Conservation (phyloP, 2,329 filamentous ascomycete species). For the Lojkania enalia region DNA sequence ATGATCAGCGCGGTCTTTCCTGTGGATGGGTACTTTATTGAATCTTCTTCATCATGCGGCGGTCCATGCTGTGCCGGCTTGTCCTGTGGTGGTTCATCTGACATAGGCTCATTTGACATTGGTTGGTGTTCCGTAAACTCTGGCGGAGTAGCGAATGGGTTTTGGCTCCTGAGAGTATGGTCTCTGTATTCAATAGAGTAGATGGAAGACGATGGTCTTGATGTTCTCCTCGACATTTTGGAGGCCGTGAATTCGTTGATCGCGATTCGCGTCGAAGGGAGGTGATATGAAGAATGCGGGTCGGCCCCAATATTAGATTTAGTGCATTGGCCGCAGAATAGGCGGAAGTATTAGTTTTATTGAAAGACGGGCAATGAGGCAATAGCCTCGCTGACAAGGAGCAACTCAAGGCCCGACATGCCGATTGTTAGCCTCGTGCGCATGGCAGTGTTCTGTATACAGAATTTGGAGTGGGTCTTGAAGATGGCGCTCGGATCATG, state of each 20-base stretch:
- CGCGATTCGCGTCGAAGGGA: background rate
- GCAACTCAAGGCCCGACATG: background rate
- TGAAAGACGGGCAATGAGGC: background rate
- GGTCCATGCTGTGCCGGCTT: background rate
- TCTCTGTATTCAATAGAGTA: background rate
- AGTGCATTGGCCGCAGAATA: background rate
- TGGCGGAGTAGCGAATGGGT: slow-evolving; percentile 1
- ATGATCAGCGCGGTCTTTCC: slow-evolving; percentile 35
- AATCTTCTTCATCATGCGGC: background rate
- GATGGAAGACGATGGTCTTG: background rate
- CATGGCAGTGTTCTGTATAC: no score
- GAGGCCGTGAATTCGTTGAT: slow-evolving; percentile 1
- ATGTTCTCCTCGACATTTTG: background rate
- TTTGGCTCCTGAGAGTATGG: background rate
- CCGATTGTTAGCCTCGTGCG: background rate
- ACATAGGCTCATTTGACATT: no score
- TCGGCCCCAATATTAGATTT: background rate
- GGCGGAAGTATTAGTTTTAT: background rate
- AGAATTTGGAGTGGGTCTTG: background rate
- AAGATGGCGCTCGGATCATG: background rate
- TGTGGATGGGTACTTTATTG: slow-evolving; percentile 22
- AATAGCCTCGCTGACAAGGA: background rate
- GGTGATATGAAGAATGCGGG: background rate
- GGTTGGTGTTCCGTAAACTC: background rate
- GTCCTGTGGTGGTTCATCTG: background rate